Base-by-base conservation (phyloP, 2,329 filamentous ascomycete genomes). In the Pezicula carpinea region DNA sequence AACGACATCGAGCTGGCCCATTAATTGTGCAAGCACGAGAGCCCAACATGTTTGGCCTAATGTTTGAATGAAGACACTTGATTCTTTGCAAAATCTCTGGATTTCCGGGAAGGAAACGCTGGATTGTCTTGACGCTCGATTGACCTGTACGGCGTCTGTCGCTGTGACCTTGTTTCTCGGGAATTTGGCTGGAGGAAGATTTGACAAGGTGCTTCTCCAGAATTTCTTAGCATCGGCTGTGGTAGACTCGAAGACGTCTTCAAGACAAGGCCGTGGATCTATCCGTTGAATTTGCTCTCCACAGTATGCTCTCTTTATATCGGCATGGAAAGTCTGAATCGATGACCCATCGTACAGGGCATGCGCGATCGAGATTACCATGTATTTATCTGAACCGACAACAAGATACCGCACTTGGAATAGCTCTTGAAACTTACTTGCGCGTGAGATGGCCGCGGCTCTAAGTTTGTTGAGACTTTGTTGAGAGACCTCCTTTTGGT, bases 321-420 rank as follows among this genome's bases (percentile, higher is more conserved):
- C 82, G 36, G 76, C 70, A 56, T 93, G 89, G 1, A 96, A 66
- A 14, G 95, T 68, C 3, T 74, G 72, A 11, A 96, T 75, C 3
- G 90, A 95, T 79, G 84, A 90, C 1, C 91, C 91, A 60, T 96
- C 91, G 55, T 96, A 96, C 17, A 96, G 73, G 1, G 90, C 89
- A 65, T 96, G 91, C 0, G 90, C 78, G 33, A 96, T 82, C 0
- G 89, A 91, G 1, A 96, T 63, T 4, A 83, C 59, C 1, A 83
- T 52, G 46, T 75, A 79, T 22, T 50, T 57, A 31, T 57, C 59
- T 13, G 49, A 55, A 3, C 51, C 66, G 1, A 64, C 60, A 5
- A 50, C 58, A 3, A 65, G 66, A 44, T 79, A 66, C 0, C 63
- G 65, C 0, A 84, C 57, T 45, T 80, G 77, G 6, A 83, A 64